phyloP scores from a whole-genome alignment of 257 asterid genomes.

The Ligustrum vulgare region DNA sequence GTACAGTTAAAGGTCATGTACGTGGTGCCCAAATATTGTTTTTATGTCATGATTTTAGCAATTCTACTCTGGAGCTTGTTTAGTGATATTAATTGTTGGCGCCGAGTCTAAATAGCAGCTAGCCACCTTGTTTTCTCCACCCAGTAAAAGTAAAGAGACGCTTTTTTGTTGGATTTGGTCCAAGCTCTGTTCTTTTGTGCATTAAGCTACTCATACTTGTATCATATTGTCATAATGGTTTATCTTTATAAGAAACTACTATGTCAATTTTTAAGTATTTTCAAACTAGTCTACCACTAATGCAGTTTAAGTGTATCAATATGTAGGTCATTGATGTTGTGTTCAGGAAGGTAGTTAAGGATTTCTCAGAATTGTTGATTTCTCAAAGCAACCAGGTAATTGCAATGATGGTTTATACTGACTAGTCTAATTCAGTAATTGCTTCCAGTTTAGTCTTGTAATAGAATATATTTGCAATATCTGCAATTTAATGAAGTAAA shows the following conservation, averaged over 20 bases:
- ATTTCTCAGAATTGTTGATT: conserved; percentile 63
- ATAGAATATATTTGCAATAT: conserved; percentile 10
- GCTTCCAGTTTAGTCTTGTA: conserved; percentile 17
- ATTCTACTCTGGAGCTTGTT: background rate
- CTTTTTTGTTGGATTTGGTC: conserved; percentile 8
- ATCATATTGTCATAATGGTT: background rate
- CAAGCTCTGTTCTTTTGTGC: conserved; percentile 3
- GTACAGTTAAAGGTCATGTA: background rate
- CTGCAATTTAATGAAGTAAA: conserved; percentile 20
- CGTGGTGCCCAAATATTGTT: background rate
- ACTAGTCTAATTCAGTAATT: background rate
- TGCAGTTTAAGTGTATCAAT: conserved; percentile 26
- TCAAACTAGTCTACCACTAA: background rate
- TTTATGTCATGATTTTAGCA: background rate
- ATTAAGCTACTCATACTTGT: background rate
- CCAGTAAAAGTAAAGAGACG: background rate
- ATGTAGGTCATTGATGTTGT: conserved; percentile 68
- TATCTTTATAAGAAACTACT: background rate
- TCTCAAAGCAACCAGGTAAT: conserved; percentile 83
- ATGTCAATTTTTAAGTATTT: background rate
- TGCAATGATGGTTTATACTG: background rate
- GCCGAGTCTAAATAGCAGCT: background rate
- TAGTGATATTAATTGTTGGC: conserved; percentile 2
- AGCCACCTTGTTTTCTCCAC: background rate
- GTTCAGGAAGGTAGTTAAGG: conserved; percentile 71